phyloP scores from a whole-genome alignment of 352 stramenopile species.

The Stephanocyclus meneghinianus region DNA sequence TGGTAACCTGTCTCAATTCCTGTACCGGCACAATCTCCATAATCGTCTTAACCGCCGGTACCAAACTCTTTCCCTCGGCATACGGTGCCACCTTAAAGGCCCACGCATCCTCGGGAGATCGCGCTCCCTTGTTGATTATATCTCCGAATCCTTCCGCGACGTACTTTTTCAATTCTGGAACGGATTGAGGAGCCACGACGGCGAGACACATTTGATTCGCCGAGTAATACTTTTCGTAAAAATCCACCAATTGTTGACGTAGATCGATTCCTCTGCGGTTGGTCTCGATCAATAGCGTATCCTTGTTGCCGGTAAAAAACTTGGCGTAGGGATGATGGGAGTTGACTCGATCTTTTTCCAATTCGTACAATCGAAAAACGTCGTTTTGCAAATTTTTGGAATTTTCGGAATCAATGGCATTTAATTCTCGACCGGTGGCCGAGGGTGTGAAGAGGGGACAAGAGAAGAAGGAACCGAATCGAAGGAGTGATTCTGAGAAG shows the following conservation, averaged over 20 bases:
- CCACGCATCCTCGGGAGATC: slow-evolving; percentile 59
- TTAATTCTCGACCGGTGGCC: slow-evolving; percentile 91
- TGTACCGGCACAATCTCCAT: slow-evolving; percentile 76
- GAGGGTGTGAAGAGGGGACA: slow-evolving; percentile 90
- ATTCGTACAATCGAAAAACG: slow-evolving; percentile 83
- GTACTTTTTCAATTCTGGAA: slow-evolving; percentile 86
- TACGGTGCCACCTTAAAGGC: slow-evolving; percentile 57
- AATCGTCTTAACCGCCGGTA: slow-evolving; percentile 62
- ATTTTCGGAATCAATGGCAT: slow-evolving; percentile 96
- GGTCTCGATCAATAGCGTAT: slow-evolving; percentile 84
- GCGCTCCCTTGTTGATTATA: slow-evolving; percentile 84
- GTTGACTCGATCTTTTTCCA: slow-evolving; percentile 78
- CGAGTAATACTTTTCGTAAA: slow-evolving; percentile 86
- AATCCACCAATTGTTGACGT: slow-evolving; percentile 81
- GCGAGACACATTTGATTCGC: slow-evolving; percentile 87
- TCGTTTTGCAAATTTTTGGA: slow-evolving; percentile 97
- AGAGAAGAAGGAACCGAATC: slow-evolving; percentile 95
- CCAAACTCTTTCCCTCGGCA: slow-evolving; percentile 44
- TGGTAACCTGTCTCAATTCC: slow-evolving; percentile 68
- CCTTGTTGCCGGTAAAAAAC: slow-evolving; percentile 89
- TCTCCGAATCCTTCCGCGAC: slow-evolving; percentile 83
- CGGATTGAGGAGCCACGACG: slow-evolving; percentile 86
- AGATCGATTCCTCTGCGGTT: slow-evolving; percentile 78
- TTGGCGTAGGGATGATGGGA: slow-evolving; percentile 85
- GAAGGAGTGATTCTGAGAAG: slow-evolving; percentile 90